Percentiles rank a stretch among this genome's conserved stretches.
These are phyloP conservation scores for Termitomyces sp. DNA, from an alignment of 768 basidiomycete genomes.

Conservation along the genomic window DNA sequence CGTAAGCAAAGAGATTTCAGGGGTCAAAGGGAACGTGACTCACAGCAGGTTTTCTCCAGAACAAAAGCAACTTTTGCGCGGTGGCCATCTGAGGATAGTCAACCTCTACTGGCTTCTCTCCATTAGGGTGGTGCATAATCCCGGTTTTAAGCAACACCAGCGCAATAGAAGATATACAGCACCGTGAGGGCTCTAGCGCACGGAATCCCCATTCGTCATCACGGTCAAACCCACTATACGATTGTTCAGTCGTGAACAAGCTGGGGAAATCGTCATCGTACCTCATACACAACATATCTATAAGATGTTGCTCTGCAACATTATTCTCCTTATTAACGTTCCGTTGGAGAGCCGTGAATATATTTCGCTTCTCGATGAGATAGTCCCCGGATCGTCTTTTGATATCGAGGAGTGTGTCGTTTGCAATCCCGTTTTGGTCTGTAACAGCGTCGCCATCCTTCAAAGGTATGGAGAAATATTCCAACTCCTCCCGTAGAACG, in stretches of 20 bases:
- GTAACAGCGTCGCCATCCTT: constrained; percentile 59
- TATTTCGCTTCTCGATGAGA: constrained; percentile 85
- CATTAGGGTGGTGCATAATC: constrained; percentile 73
- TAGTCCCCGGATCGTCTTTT: constrained; percentile 87
- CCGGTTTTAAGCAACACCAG: constrained; percentile 97
- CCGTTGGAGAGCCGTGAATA: constrained; percentile 96
- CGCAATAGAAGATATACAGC: constrained; percentile 98
- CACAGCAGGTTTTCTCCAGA: constrained; percentile 99
- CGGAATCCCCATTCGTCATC: constrained; percentile 99
- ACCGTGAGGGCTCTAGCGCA: constrained; percentile 91
- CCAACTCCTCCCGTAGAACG: constrained; percentile 95
- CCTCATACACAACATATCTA: constrained; percentile 99
- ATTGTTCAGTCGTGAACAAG: constrained; percentile 6
- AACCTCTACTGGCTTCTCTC: constrained; percentile 73
- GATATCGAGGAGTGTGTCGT: constrained; percentile 70
- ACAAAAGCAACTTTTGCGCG: constrained; percentile 92
- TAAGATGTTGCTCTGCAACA: constrained; percentile 97
- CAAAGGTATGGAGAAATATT: constrained; percentile 96
- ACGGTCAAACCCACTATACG: constrained; percentile 85
- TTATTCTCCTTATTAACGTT: constrained; percentile 99
- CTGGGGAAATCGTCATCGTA: constrained; percentile 30
- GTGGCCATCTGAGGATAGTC: constrained; percentile 95
- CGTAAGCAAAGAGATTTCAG: constrained; percentile 1
- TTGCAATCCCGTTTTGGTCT: constrained; percentile 79
- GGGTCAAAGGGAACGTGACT: constrained; percentile 26